Base-by-base conservation (phyloP, 108 stramenopile species). In the Pseudonitzschia delicatissima region DNA sequence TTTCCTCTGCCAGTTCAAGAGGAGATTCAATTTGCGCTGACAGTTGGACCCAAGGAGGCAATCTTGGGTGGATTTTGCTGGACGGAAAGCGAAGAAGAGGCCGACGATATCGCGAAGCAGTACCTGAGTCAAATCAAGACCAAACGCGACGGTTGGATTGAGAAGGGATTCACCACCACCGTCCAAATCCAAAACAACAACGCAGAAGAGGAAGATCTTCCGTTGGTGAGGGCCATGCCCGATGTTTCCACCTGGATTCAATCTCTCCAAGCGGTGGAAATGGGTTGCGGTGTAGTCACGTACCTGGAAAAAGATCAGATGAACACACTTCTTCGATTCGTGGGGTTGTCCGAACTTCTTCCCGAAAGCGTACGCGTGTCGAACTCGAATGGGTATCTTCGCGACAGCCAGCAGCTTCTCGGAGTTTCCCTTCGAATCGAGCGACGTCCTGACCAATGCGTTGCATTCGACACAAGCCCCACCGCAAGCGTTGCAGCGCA, bases 391-490 rank as follows among this genome's bases (percentile, higher is more conserved):
- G 76, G 68, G 5, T 88, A 87, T 47, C 48, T 69, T 15, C 64
- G 67, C 26, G 86, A 84, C 29, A 69, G 58, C 37, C 77, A 80
- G 11, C 86, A 92, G 64, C 39, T 85, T 28, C 69, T 92, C 13
- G 91, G 86, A 23, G 82, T 73, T 6, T 69, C 86, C 13, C 45
- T 92, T 21, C 78, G 87, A n/a, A 63, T 86, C 23, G 86, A 87
- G 55, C 68, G 80, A 63, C 82, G 86, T 25, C 87, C 91, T 7
- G 86, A 89, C 48, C 79, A 83, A 47, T 92, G 91, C 59, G 73
- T 89, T 31, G 77, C 86, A 5, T 88, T 92, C 55, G 91, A 89
- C 66, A 71, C 80, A 42, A 86, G 78, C 45, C 87, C 91, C 0
- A 31, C 55, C 18, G 77, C 83, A 8, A 69, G 79, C 17, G 72